phyloP scores from a whole-genome alignment of 2,329 filamentous ascomycete species.

The Fusarium falciforme region DNA sequence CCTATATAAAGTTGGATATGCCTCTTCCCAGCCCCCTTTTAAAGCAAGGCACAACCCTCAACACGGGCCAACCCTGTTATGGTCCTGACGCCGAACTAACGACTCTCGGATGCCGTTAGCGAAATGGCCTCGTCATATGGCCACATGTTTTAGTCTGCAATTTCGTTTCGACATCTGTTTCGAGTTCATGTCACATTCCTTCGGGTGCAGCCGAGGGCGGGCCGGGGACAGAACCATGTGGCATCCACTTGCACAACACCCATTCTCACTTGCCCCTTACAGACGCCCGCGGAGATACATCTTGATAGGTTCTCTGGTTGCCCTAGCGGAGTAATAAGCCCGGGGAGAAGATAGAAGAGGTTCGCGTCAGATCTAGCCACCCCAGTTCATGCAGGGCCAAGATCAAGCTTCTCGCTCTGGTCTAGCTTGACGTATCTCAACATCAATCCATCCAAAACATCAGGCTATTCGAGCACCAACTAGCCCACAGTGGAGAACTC shows the following conservation, averaged over 20 bases:
- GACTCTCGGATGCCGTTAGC: neutral
- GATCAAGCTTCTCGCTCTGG: neutral
- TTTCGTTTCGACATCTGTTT: neutral
- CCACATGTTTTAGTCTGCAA: neutral
- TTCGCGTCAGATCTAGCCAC: neutral
- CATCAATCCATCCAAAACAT: neutral
- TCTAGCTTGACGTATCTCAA: neutral
- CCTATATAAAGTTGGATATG: neutral
- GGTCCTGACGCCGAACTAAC: neutral
- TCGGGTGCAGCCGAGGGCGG: neutral
- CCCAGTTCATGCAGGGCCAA: neutral
- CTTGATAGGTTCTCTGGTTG: neutral
- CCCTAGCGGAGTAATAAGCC: neutral
- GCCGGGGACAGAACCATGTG: neutral
- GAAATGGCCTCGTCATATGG: neutral
- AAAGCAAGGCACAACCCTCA: neutral
- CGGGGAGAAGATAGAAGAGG: neutral
- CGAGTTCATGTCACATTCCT: neutral
- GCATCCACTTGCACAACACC: neutral
- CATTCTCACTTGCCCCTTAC: neutral
- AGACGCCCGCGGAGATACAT: neutral
- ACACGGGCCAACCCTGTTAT: neutral
- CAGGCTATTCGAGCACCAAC: neutral
- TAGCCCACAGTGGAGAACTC: neutral
- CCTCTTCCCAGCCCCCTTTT: neutral